Base-by-base conservation (phyloP, 345 rosid genomes). In the Hibiscus syriacus region DNA sequence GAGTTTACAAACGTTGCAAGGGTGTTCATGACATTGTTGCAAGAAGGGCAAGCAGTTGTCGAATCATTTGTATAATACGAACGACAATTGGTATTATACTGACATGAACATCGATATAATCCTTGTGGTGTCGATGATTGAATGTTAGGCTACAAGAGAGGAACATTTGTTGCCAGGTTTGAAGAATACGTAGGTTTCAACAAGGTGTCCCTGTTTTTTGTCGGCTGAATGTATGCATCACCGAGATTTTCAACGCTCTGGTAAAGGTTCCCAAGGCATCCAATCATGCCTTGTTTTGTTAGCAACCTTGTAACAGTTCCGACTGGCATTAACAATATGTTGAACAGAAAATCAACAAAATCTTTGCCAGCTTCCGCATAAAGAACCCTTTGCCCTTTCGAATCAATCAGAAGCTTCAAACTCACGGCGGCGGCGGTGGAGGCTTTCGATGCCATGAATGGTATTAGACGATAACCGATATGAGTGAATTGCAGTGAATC, bases 271-370 rank as follows among this genome's bases (percentile, higher is more conserved):
- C 17, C 50, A 16, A 45, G 19, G 19, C 50, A 13, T 45, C 50
- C 50, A 45, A 45, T 19, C 50, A 16, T 14, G n/a, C 3, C n/a
- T 41, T 0, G 4, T 41, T 12, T 2, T 41, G 46, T 3, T 3
- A 41, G n/a, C 16, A 41, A 1, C 13, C 46, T 13, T 41, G 12
- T 0, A 41, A 41, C 46, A 14, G 6, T 41, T 11, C 2, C 50
- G 5, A 5, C 50, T 4, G 58, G 32, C 58, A 54, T 23, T 11
- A 26, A 22, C 16, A 77, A 69, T 1, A 78, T 45, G 20, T 45
- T 45, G 50, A 45, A 16, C 19, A 45, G 75, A 39, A 73, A 78
- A 66, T 80, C 82, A 2, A 80, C 74, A 12, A 78, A 67, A 4
- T 70, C 74, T 55, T 78, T 78, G 12, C 73, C 55, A 0, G 52